Percentiles rank a stretch among this genome's conserved stretches.
Conservation (phyloP, 108 stramenopile species). For the Skeletonema tropicum region DNA sequence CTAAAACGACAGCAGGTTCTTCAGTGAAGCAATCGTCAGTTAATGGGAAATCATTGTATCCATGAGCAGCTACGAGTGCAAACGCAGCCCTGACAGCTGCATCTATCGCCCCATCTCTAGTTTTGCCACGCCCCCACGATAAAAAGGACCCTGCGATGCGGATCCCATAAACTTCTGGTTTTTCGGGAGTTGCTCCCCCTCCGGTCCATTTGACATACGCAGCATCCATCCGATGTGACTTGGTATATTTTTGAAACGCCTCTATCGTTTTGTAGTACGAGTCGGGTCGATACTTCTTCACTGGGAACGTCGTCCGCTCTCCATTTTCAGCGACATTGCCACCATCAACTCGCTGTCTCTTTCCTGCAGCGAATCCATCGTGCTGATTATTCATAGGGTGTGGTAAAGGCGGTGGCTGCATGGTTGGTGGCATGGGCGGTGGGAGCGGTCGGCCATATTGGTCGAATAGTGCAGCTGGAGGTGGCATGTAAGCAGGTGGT, state of each 20-base stretch:
- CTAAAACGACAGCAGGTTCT: conserved; percentile 56
- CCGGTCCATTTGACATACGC: conserved; percentile 67
- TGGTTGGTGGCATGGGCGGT: conserved; percentile 9
- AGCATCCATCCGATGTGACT: conserved; percentile 87
- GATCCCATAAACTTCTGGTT: conserved; percentile 76
- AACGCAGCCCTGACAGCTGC: conserved; percentile 82
- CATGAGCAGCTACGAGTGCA: conserved; percentile 81
- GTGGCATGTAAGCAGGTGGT: conserved; percentile 8
- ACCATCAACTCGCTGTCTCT: conserved; percentile 7
- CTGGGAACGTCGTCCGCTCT: conserved; percentile 56
- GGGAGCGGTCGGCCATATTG: conserved; percentile 24
- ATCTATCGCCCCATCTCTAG: conserved; percentile 82
- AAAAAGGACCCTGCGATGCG: conserved; percentile 77
- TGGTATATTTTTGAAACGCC: conserved; percentile 85
- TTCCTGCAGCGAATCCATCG: background rate
- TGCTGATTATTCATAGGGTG: background rate
- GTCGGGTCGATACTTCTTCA: conserved; percentile 86
- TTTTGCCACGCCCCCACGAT: conserved; percentile 85
- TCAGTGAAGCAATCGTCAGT: conserved; percentile 84
- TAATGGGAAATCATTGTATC: conserved; percentile 81
- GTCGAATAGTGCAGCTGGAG: conserved; percentile 14
- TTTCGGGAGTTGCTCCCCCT: conserved; percentile 71
- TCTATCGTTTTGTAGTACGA: conserved; percentile 79
- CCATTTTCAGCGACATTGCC: conserved; percentile 5
- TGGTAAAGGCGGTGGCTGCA: conserved; percentile 3